These are phyloP conservation scores for Neurospora sp. DNA, from an alignment of 495 filamentous ascomycete species.

Conservation along the genomic window DNA sequence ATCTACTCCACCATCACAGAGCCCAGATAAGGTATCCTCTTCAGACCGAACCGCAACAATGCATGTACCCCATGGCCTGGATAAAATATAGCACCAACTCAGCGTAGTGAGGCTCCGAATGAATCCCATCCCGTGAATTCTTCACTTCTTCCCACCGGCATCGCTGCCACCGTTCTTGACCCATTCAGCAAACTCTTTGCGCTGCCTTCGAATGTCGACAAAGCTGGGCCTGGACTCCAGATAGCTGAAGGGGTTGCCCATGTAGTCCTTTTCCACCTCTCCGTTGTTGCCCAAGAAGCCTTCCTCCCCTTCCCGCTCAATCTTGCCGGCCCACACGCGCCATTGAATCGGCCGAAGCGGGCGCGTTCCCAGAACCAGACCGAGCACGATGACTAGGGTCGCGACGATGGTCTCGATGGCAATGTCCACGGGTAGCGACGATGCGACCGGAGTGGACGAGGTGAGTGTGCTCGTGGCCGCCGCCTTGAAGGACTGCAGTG, in stretches of 20 bases:
- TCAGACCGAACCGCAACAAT: not conserved
- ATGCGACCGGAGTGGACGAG: conserved; percentile 19
- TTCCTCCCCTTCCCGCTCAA: conserved; percentile 62
- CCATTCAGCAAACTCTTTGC: conserved; percentile 70
- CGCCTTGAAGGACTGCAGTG: conserved; percentile 50
- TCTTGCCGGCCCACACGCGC: conserved; percentile 74
- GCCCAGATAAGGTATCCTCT: not conserved
- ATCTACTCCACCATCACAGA: not conserved
- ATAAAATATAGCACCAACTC: not conserved
- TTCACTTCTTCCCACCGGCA: not conserved
- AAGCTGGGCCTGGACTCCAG: conserved; percentile 39
- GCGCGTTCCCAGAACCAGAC: conserved; percentile 59
- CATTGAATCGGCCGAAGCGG: conserved; percentile 68
- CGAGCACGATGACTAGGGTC: conserved; percentile 55
- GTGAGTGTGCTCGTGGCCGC: conserved; percentile 39
- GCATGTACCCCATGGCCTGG: not conserved
- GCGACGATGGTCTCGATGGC: conserved; percentile 66
- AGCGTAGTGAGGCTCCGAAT: not conserved
- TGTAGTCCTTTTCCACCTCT: conserved; percentile 36
- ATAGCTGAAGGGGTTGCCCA: conserved; percentile 41
- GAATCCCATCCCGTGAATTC: not conserved
- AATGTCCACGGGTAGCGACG: conserved; percentile 63
- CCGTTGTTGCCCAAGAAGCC: conserved; percentile 66
- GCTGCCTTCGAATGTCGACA: conserved; percentile 52
- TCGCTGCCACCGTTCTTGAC: conserved; percentile 28